A percentile compares a stretch with the other conserved stretches of the same genome.
These are phyloP conservation scores for Phytophthora hibernalis DNA, from an alignment of 352 stramenopile genomes.

Conservation along the genomic window DNA sequence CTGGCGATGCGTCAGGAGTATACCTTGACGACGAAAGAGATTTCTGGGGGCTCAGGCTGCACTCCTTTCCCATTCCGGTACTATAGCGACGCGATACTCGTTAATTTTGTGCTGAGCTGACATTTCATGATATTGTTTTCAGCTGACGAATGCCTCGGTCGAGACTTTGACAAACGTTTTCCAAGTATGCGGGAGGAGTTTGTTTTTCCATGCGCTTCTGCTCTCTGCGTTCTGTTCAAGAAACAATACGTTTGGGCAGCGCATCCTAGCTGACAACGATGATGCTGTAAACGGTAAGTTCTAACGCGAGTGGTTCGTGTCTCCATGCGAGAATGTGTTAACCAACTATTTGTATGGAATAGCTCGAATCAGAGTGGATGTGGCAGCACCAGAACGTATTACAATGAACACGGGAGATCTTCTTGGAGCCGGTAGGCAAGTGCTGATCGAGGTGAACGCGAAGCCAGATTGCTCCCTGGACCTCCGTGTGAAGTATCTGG, in stretches of 20 bases:
- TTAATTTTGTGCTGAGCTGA: constrained; percentile 5
- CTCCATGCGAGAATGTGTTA: not conserved
- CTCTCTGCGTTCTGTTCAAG: constrained; percentile 77
- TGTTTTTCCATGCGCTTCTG: constrained; percentile 89
- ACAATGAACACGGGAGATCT: constrained; percentile 81
- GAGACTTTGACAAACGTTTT: constrained; percentile 71
- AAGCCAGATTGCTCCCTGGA: constrained; percentile 72
- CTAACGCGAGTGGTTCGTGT: not conserved
- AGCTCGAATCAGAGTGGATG: constrained; percentile 86
- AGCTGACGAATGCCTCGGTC: constrained; percentile 70
- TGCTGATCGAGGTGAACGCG: constrained; percentile 76
- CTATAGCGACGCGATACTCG: not conserved
- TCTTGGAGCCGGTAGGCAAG: constrained; percentile 54
- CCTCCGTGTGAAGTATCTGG: constrained; percentile 67
- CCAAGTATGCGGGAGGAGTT: constrained; percentile 82
- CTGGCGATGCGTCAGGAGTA: constrained; percentile 83
- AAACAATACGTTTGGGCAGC: constrained; percentile 76
- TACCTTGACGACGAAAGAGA: constrained; percentile 87
- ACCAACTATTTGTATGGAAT: not conserved
- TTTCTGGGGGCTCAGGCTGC: constrained; percentile 80
- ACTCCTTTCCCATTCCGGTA: constrained; percentile 87
- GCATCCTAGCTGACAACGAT: constrained; percentile 67
- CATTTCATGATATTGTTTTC: constrained; percentile 6
- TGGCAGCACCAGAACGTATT: constrained; percentile 76
- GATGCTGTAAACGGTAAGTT: constrained; percentile 65